Evolutionary conservation across 2,329 filamentous ascomycete species (phyloP).

Genomic region (Teratosphaeria destructans): DNA sequence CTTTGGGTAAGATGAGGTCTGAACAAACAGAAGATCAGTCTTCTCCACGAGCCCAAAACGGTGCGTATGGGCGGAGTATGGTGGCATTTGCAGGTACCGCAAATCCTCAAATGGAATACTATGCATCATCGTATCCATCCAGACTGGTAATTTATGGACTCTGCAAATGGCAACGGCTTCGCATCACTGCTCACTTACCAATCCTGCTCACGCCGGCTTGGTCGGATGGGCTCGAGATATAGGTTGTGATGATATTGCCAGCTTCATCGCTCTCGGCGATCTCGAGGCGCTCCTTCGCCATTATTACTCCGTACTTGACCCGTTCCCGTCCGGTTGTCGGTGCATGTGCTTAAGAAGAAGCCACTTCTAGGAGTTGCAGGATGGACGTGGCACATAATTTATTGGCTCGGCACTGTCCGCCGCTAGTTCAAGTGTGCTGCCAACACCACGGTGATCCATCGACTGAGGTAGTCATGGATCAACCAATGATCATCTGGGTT

Average conservation of each 20-base stretch:
- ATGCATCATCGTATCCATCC: neutral
- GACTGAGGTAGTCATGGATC: neutral
- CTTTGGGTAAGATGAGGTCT: slow-evolving; percentile 6
- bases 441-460: no score
- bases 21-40: neutral
- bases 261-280: slow-evolving; percentile 39
- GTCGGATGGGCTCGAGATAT: slow-evolving; percentile 32
- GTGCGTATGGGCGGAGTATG: neutral
- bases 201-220: slow-evolving; percentile 26
- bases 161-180: neutral
- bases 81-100: neutral
- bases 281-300: slow-evolving; percentile 4
- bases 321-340: neutral
- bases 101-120: neutral
- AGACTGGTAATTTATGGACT: neutral
- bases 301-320: neutral
- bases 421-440: neutral
- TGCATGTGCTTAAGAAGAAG: neutral
- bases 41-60: neutral
- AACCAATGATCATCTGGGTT: neutral
- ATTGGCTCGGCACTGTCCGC: neutral
- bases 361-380: neutral
- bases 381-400: no score
- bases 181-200: slow-evolving; percentile 24
- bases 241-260: slow-evolving; percentile 39